Conservation (phyloP, 306 rosid species). For the Hippophae gyantsensis region DNA sequence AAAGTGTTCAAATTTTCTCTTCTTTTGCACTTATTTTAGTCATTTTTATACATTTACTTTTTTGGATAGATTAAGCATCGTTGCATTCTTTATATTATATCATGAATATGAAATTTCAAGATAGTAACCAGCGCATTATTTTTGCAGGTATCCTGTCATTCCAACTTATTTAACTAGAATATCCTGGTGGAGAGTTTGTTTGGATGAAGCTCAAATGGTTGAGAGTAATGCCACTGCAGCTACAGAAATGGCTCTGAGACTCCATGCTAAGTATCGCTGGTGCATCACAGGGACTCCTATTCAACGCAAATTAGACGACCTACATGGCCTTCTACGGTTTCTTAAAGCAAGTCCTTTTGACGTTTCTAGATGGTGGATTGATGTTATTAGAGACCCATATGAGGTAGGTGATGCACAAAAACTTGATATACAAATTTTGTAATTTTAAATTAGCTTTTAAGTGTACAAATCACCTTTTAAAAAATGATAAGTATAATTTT, state of each 20-base stretch:
- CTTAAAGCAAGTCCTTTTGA: constrained; percentile 73
- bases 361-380: constrained; percentile 84
- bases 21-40: neutral
- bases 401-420: constrained; percentile 36
- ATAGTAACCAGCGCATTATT: constrained; percentile 7
- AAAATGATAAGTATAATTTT: too few relatives aligned
- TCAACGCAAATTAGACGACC: constrained; percentile 85
- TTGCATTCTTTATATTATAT: neutral
- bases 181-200: constrained; percentile 95
- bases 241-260: constrained; percentile 86
- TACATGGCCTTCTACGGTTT: constrained; percentile 76
- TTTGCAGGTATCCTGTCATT: constrained; percentile 74
- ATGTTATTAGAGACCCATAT: constrained; percentile 84
- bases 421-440: too few relatives aligned
- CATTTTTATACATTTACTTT: neutral
- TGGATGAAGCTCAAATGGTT: constrained; percentile 99
- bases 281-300: constrained; percentile 96
- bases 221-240: constrained; percentile 78
- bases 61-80: neutral
- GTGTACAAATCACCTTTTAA: too few relatives aligned
- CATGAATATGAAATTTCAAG: constrained; percentile 7
- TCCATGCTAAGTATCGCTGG: constrained; percentile 76
- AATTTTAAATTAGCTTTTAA: too few relatives aligned
- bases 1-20: neutral
- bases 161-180: constrained; percentile 90